Evolutionary conservation across 202 grass and related monocot genomes (phyloP), one percentile per base, ranked within the genome.

Genomic region (Digitaria exilis): DNA sequence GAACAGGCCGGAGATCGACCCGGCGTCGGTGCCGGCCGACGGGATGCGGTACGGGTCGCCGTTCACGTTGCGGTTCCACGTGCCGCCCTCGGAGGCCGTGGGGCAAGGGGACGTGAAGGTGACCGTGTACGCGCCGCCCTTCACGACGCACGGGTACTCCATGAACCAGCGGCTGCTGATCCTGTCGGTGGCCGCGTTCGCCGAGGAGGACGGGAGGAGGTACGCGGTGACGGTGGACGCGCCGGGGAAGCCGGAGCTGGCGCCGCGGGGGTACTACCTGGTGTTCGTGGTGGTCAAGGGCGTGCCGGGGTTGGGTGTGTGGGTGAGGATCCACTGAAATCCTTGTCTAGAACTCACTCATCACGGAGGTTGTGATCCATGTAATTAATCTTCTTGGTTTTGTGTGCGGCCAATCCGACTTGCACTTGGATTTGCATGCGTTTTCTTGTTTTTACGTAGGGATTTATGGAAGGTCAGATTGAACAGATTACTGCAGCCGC

Each of bases 81-180:
- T 52, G 51, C 71, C n/a, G n/a, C n/a, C 72, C 12, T 43, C 37
- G 35, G 18, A 8, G 34, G 17, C 63, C 39, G 80, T 92, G 28
- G 85, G 30, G 8, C 11, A 62, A 71, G 39, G 55, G 12, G 83
- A 90, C 80, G 87, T 95, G 41, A 94, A 66, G 87, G 89, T 92
- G 74, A 92, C 96, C 60, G 63, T 98, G 89, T 98, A 98, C 65
- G 93, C 96, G 28, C 96, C 93, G 37, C 96, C 96, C 0, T 98
- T 93, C 91, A 98, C 93, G 41, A 98, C 96, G 66, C 93, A 98
- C 67, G 96, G 96, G 0, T 87, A 76, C 85, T 96, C 93, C 25
- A 98, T 98, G 96, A 96, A 91, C 87, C 96, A 98, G 78, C 80
- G 96, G 34, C 37, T 98, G 71, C 85, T 98, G 30, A 69, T 98